Evolutionary conservation across 495 filamentous ascomycete genomes (phyloP), one percentile per base, ranked within the genome.

Genomic region (Tuber microsphaerosporum): DNA sequence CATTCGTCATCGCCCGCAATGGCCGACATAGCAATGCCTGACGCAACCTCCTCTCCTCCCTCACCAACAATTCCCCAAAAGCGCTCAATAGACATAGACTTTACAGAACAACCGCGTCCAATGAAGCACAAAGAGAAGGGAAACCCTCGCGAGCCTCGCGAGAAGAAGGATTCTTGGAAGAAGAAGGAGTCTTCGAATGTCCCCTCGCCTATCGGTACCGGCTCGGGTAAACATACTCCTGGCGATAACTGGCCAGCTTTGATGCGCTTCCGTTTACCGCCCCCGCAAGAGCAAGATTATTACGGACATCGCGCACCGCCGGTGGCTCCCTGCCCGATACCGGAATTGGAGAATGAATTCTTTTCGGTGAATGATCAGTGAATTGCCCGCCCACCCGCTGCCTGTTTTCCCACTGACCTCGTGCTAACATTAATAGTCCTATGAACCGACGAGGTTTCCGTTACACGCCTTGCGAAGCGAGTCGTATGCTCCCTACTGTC

Each of bases 401-500:
- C 70, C 82, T 6, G n/a, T 65, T 65, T 65, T 61, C 79, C 84
- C 84, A 39, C 83, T 73, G 82, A 79, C 17, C 79, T 82, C 34
- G 85, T 20, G 80, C 81, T 73, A 83, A 84, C 41, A 75, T 82
- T 61, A 75, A 89, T 77, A 97, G 97, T 80, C 94, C 95, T 82
- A 93, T 94, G 84, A 92, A 90, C 65, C 81, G 81, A 20, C 78
- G 81, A 16, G 81, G 81, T 2, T 98, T 92, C 78, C 91, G 92
- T 51, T 99, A 98, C 83, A 92, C 88, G 51, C 93, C 94, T 76
- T 96, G 93, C 81, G 93, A 97, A 75, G 92, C 93, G 72, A 95
- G 97, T 79, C 91, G 92, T 0, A 87, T 86, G 26, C 96, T 98
- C 74, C 90, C 91, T 12, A 92, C 93, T 72, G 93, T 94, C 80